phyloP scores from a whole-genome alignment of 768 basidiomycete genomes.

The Pulveroboletus sp. region DNA sequence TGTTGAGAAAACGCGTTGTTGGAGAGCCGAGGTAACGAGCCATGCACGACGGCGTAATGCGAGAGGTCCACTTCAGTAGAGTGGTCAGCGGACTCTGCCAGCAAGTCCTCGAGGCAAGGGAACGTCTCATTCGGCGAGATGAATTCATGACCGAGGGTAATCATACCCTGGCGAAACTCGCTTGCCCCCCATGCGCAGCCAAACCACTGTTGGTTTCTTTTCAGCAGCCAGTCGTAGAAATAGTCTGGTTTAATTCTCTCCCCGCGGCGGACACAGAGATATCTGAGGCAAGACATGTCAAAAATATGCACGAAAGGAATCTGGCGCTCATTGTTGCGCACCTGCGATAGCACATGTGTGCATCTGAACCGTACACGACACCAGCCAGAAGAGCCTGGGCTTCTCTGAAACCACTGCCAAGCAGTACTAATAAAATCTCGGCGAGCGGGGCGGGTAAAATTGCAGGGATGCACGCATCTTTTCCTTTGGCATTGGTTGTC shows the following conservation, averaged over 20 bases:
- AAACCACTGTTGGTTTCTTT: background rate
- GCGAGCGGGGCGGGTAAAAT: too few species aligned
- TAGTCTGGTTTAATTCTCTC: background rate
- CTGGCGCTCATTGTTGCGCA: too few species aligned
- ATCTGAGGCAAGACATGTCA: background rate
- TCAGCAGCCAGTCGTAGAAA: background rate
- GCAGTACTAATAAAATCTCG: too few species aligned
- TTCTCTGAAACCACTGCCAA: too few species aligned
- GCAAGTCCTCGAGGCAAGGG: slow-evolving; percentile 5
- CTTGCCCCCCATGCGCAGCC: slow-evolving; percentile 5
- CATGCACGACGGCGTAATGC: background rate
- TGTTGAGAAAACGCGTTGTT: background rate
- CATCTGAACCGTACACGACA: too few species aligned
- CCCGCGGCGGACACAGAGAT: background rate
- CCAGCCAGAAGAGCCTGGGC: too few species aligned
- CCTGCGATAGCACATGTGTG: too few species aligned
- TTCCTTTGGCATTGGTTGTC: too few species aligned
- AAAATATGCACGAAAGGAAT: too few species aligned
- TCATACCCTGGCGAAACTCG: slow-evolving; percentile 1
- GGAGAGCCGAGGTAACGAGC: background rate
- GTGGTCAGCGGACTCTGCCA: slow-evolving; percentile 9
- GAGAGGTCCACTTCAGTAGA: slow-evolving; percentile 1
- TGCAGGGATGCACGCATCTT: too few species aligned
- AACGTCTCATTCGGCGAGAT: slow-evolving; percentile 6
- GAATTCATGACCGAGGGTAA: background rate